Conservation (phyloP, 179 eudicot species). For the Heliamphora pulchella region DNA sequence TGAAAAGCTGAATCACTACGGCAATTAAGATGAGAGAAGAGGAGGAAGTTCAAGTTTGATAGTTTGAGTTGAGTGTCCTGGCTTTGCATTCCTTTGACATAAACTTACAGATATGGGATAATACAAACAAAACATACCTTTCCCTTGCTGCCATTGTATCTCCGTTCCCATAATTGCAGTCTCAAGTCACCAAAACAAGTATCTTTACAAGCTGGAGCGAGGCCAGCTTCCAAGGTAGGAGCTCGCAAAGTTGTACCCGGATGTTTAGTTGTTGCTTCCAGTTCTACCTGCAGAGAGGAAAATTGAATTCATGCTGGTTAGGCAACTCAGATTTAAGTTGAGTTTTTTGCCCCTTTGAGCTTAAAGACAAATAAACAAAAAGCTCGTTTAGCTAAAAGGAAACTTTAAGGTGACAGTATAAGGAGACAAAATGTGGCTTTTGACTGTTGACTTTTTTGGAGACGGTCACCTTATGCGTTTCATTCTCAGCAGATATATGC, state of each 20-base stretch:
- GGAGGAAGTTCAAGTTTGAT: not conserved
- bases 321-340: too few relatives aligned
- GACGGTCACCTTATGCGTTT: constrained; percentile 69
- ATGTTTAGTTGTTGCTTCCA: constrained; percentile 68
- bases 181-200: constrained; percentile 63
- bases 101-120: too few relatives aligned
- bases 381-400: too few relatives aligned
- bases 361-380: too few relatives aligned
- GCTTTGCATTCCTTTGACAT: not conserved
- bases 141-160: constrained; percentile 67
- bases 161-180: constrained; percentile 70
- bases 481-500: constrained; percentile 71
- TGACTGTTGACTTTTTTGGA: too few relatives aligned
- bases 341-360: too few relatives aligned
- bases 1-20: not conserved
- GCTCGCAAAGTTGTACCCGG: constrained; percentile 92
- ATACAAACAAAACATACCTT: constrained; percentile 65
- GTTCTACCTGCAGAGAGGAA: constrained; percentile 52
- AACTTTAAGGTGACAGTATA: too few relatives aligned
- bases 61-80: not conserved
- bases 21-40: not conserved
- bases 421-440: too few relatives aligned
- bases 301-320: not conserved
- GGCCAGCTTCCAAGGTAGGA: constrained; percentile 79
- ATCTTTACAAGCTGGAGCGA: constrained; percentile 93